Evolutionary conservation across 306 rosid genomes (phyloP).

Genomic region (Fagus crenata): DNA sequence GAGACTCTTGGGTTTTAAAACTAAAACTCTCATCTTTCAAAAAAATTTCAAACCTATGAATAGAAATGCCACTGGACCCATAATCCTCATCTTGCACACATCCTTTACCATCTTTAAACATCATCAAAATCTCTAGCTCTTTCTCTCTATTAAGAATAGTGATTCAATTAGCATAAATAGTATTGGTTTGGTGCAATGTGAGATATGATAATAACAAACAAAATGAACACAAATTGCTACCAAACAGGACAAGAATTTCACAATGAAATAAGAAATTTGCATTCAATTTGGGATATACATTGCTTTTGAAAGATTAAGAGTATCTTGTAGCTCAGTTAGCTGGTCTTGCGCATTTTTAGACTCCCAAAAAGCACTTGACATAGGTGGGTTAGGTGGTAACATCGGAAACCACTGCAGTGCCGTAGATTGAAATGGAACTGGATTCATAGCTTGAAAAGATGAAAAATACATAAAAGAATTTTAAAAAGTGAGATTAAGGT

Average conservation of each 20-base stretch:
- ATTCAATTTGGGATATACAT: conserved; percentile 40
- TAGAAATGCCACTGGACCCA: conserved; percentile 30
- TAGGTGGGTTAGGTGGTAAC: conserved; percentile 50
- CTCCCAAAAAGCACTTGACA: conserved; percentile 69
- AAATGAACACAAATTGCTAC: neutral
- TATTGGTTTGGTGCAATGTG: neutral
- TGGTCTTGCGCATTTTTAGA: conserved; percentile 44
- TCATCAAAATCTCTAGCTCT: conserved; percentile 73
- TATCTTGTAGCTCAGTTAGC: conserved; percentile 55
- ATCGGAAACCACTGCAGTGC: conserved; percentile 43
- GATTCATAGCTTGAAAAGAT: conserved; percentile 50
- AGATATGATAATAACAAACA: conserved; percentile 13
- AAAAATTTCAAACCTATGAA: conserved; percentile 34
- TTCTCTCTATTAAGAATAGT: conserved; percentile 48
- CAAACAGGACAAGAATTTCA: neutral
- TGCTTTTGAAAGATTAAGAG: conserved; percentile 63
- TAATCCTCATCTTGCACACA: conserved; percentile 35
- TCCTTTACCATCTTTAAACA: no score
- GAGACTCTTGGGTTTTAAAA: conserved; percentile 58
- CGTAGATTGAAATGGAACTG: conserved; percentile 41
- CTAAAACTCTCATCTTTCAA: conserved; percentile 47
- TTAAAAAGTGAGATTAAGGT: neutral
- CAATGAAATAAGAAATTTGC: neutral
- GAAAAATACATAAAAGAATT: neutral
- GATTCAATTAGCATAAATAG: neutral